A percentile compares a stretch with the other conserved stretches of the same genome.
Evolutionary conservation across 495 filamentous ascomycete species (phyloP).

Genomic region (Aspergillus avenaceus): DNA sequence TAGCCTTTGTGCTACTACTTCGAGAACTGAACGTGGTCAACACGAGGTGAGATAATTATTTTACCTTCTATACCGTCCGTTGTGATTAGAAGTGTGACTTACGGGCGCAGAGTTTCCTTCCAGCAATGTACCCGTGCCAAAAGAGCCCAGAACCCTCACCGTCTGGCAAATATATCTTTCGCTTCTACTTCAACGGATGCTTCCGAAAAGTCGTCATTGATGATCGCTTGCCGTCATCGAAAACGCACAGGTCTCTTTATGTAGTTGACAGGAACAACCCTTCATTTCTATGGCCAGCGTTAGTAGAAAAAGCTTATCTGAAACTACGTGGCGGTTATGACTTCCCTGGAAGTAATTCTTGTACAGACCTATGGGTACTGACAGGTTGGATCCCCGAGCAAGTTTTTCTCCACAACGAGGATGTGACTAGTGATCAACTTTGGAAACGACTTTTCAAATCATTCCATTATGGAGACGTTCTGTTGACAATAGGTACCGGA

Average conservation of each 20-base stretch:
- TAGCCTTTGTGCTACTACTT: conserved; percentile 79
- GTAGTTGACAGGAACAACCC: conserved; percentile 85
- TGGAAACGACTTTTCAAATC: conserved; percentile 76
- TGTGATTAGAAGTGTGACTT: conserved; percentile 8
- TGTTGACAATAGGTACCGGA: conserved; percentile 88
- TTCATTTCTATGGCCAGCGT: conserved; percentile 78
- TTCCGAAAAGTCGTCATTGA: conserved; percentile 85
- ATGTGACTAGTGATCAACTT: conserved; percentile 65
- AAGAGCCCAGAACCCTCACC: conserved; percentile 56
- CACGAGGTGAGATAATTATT: conserved; percentile 42
- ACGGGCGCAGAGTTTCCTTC: conserved; percentile 57
- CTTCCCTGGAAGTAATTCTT: conserved; percentile 97
- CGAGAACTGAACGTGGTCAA: conserved; percentile 59
- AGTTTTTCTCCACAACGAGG: conserved; percentile 80
- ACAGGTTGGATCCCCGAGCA: conserved; percentile 98
- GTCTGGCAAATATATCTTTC: conserved; percentile 86
- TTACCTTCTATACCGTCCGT: not conserved
- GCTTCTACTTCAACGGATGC: conserved; percentile 92
- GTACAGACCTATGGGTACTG: conserved; percentile 84
- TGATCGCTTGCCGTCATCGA: conserved; percentile 82
- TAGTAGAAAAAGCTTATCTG: conserved; percentile 96
- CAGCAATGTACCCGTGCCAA: conserved; percentile 68
- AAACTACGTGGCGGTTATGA: conserved; percentile 96
- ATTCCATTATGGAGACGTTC: conserved; percentile 74
- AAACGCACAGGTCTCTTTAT: conserved; percentile 65